phyloP scores from a whole-genome alignment of 495 filamentous ascomycete genomes.

The Penicillium coffeae region DNA sequence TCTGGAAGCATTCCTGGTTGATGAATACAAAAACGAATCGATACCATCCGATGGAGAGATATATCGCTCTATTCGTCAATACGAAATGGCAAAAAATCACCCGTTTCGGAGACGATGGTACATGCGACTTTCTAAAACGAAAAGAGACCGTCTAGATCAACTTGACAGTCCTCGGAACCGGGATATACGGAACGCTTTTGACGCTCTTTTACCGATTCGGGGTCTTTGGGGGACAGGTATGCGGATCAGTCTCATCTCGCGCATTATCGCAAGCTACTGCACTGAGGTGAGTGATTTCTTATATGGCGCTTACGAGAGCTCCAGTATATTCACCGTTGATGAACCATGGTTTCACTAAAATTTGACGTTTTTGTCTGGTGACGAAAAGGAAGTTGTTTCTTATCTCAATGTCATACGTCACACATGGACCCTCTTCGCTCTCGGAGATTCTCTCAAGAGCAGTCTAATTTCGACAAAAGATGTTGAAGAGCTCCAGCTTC shows the following conservation, averaged over 20 bases:
- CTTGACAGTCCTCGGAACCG: constrained; percentile 3
- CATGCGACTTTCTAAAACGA: not conserved
- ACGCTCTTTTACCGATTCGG: constrained; percentile 18
- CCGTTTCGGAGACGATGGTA: constrained; percentile 3
- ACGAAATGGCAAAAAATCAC: not conserved
- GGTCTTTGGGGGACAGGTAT: constrained; percentile 19
- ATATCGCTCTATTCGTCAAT: constrained; percentile 5
- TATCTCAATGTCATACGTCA: too few relatives aligned
- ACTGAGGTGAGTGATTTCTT: too few relatives aligned
- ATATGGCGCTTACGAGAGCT: too few relatives aligned
- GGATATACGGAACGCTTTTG: constrained; percentile 13
- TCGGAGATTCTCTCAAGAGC: too few relatives aligned
- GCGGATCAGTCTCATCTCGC: constrained; percentile 14
- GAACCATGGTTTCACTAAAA: too few relatives aligned
- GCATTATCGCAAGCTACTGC: constrained; percentile 16
- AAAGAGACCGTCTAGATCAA: not conserved
- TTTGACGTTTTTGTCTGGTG: too few relatives aligned
- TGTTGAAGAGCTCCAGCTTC: too few relatives aligned
- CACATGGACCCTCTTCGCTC: too few relatives aligned
- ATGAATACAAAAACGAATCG: constrained; percentile 1
- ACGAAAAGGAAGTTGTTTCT: constrained; percentile 22
- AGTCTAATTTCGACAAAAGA: too few relatives aligned
- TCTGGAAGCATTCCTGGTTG: not conserved
- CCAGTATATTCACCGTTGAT: too few relatives aligned
- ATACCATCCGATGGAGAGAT: constrained; percentile 4